Conservation (phyloP, 352 stramenopile genomes). For the Phytophthora sp. region DNA sequence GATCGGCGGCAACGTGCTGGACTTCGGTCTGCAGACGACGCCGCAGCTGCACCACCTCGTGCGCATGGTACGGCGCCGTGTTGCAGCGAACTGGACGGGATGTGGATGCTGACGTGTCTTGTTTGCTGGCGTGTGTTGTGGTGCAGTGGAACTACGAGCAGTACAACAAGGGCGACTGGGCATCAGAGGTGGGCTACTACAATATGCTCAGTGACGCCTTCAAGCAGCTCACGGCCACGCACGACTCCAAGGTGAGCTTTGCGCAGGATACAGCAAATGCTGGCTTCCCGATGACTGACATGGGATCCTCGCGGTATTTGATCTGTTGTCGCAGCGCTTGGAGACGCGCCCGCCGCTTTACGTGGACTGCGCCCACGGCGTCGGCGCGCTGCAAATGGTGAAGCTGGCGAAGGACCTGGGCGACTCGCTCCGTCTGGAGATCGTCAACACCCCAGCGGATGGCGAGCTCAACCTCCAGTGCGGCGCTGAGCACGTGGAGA, state of each 20-base stretch:
- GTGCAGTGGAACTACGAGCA: slow-evolving; percentile 87
- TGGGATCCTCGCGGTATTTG: not conserved
- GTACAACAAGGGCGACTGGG: slow-evolving; percentile 89
- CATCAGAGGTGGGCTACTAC: slow-evolving; percentile 95
- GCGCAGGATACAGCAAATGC: not conserved
- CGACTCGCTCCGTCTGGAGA: slow-evolving; percentile 84
- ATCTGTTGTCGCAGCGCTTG: slow-evolving; percentile 50
- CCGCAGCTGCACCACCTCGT: slow-evolving; percentile 98
- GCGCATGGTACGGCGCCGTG: slow-evolving; percentile 71
- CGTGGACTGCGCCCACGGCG: slow-evolving; percentile 94
- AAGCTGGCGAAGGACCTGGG: slow-evolving; percentile 83
- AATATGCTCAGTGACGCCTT: slow-evolving; percentile 95
- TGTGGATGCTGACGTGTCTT: not conserved
- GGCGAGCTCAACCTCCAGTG: slow-evolving; percentile 96
- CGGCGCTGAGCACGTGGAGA: slow-evolving; percentile 98
- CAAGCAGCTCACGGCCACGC: slow-evolving; percentile 82
- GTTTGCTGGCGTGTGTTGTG: not conserved
- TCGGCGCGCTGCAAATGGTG: slow-evolving; percentile 84
- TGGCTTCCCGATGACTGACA: not conserved
- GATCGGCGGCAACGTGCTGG: slow-evolving; percentile 89
- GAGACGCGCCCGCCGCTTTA: slow-evolving; percentile 83
- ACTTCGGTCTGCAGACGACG: slow-evolving; percentile 97
- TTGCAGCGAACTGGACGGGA: not conserved
- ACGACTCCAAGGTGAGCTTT: slow-evolving; percentile 69
- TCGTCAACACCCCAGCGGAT: slow-evolving; percentile 79